Evolutionary conservation across 2,329 filamentous ascomycete species (phyloP).

Genomic region (Chrysoporthe puriensis): DNA sequence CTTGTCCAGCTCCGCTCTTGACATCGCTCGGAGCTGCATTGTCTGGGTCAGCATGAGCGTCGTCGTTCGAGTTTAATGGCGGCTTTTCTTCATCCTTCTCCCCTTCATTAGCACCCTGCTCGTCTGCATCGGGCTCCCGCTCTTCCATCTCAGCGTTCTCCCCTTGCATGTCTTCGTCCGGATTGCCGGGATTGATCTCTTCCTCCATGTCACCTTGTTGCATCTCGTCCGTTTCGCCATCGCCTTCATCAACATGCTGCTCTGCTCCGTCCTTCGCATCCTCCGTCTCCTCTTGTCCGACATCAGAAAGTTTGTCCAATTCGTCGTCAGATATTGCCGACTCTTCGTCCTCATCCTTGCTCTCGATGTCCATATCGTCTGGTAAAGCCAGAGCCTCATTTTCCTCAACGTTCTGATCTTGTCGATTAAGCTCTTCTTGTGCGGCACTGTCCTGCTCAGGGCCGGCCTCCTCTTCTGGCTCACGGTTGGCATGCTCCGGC

Average conservation of each 20-base stretch:
- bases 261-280: constrained; percentile 34
- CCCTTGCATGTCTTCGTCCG: constrained; percentile 26
- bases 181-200: constrained; percentile 32
- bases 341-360: constrained; percentile 34
- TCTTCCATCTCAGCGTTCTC: constrained; percentile 31
- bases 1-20: constrained; percentile 67
- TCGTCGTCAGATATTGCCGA: constrained; percentile 28
- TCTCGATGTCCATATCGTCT: constrained; percentile 39
- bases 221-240: constrained; percentile 39
- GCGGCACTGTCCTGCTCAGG: constrained; percentile 59
- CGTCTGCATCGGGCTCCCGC: constrained; percentile 37
- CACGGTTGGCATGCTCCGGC: constrained; percentile 48
- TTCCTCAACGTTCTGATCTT: constrained; percentile 57
- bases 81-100: constrained; percentile 46
- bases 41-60: constrained; percentile 59
- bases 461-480: constrained; percentile 49
- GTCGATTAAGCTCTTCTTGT: constrained; percentile 60
- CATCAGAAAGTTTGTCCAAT: constrained; percentile 52
- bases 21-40: constrained; percentile 66
- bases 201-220: constrained; percentile 73
- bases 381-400: constrained; percentile 34
- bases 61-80: constrained; percentile 46
- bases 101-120: constrained; percentile 43
- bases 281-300: constrained; percentile 35
- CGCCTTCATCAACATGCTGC: constrained; percentile 45